These are phyloP conservation scores for Euphorbia schlechtendalii DNA, from an alignment of 441 rosid species.

Conservation along the genomic window DNA sequence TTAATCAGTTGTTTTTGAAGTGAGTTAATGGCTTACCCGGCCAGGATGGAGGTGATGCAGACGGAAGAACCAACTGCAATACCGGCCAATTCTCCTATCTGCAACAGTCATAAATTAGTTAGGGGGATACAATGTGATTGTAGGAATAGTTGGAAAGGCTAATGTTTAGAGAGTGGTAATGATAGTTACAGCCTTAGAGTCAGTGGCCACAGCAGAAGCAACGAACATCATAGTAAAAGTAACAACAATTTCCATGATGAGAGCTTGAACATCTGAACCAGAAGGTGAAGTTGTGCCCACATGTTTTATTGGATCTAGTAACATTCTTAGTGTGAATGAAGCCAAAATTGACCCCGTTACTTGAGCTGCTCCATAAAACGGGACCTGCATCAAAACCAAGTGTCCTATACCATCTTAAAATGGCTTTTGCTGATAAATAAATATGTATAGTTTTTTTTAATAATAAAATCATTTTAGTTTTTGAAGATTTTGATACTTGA, in stretches of 20 bases:
- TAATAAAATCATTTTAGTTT: too few species aligned
- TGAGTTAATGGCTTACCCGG: constrained; percentile 44
- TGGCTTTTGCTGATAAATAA: too few species aligned
- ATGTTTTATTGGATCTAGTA: constrained; percentile 39
- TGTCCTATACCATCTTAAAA: too few species aligned
- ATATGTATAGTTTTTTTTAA: too few species aligned
- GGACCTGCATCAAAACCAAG: constrained; percentile 31
- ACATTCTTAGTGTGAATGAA: constrained; percentile 31
- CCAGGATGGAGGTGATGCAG: constrained; percentile 55
- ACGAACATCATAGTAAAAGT: constrained; percentile 59
- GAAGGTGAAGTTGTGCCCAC: constrained; percentile 53
- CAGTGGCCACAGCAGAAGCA: constrained; percentile 57
- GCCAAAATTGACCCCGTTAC: constrained; percentile 41
- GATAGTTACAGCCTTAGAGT: constrained; percentile 44
- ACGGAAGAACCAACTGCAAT: constrained; percentile 65
- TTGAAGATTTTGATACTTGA: too few species aligned
- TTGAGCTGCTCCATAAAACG: constrained; percentile 49
- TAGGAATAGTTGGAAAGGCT: not conserved
- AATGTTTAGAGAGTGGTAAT: too few species aligned
- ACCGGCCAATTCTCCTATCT: constrained; percentile 64
- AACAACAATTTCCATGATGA: constrained; percentile 54
- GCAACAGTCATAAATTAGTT: constrained; percentile 1
- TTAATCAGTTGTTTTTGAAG: too few species aligned
- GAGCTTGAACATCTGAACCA: constrained; percentile 42
- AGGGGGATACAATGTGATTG: not conserved